Base-by-base conservation (phyloP, 768 basidiomycete genomes). In the Boletus bicolor region DNA sequence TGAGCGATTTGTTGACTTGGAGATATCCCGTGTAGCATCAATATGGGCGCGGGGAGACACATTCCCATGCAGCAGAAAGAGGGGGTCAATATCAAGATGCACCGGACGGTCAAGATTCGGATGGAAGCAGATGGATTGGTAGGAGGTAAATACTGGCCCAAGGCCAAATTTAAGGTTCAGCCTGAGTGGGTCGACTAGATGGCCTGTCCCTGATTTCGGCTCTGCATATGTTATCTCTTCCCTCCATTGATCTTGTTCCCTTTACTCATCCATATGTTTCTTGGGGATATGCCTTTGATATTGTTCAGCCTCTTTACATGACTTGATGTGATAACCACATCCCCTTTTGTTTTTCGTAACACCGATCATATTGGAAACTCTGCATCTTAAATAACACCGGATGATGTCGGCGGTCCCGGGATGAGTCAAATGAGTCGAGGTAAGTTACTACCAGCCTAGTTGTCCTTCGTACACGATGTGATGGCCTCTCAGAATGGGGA, bases 81-180 rank as follows among this genome's bases (percentile, higher is more conserved):
- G 12, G 74, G 71, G 0, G 57, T 76, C 46, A 76, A 78, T 53
- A 54, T 78, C 44, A 81, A 79, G 57, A 43, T 82, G 1, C 82
- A 83, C 53, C 66, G 81, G 10, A 68, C 76, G 26, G 82, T 83
- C 52, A 70, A 72, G 58, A 60, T 78, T 57, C 75, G 85, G 53
- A 76, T 84, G 76, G 80, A 83, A 28, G 79, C 83, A 1, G 64
- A 72, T 28, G 69, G 71, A 0, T 50, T 71, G 39, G n/a, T 19
- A 7, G 64, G 19, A 1, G 67, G 68, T 1, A 69, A 67, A 49
- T 82, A 82, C 56, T 63, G 54, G 49, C 81, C 81, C 7, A 72
- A 63, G 43, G 75, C 79, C 4, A 70, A 70, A 48, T 67, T 76
- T 52, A 65, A 62, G 49, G 64, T 73, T 17, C 60, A 74, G 42